Evolutionary conservation across 495 filamentous ascomycete species (phyloP).

Genomic region (Entonaema liquescens): DNA sequence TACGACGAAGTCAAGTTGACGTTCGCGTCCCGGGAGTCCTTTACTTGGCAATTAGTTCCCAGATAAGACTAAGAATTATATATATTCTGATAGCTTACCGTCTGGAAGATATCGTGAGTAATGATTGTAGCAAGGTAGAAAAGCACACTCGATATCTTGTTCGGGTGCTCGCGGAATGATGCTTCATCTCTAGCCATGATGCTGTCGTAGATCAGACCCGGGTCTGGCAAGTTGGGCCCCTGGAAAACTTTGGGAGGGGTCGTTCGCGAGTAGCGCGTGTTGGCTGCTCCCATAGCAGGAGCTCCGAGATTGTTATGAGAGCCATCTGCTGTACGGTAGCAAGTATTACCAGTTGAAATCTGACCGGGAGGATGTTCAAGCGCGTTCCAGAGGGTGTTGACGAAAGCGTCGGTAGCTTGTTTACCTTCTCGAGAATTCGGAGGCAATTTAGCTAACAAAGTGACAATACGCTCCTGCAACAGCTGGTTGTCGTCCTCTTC

Average conservation of each 20-base stretch:
- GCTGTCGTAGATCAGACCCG: conserved; percentile 76
- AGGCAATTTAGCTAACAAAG: conserved; percentile 48
- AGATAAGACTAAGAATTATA: neutral
- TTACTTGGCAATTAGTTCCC: conserved; percentile 11
- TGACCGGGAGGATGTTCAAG: conserved; percentile 71
- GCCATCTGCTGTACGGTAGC: conserved; percentile 72
- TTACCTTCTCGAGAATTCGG: conserved; percentile 44
- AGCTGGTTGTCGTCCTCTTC: conserved; percentile 49
- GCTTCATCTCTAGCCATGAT: conserved; percentile 65
- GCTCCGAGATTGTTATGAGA: conserved; percentile 66
- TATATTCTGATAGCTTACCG: conserved; percentile 8
- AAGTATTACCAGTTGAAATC: conserved; percentile 52
- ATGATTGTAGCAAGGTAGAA: conserved; percentile 85
- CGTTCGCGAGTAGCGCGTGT: conserved; percentile 71
- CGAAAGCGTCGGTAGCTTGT: conserved; percentile 44
- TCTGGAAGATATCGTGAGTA: conserved; percentile 70
- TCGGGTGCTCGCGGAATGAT: conserved; percentile 69
- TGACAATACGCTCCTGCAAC: conserved; percentile 50
- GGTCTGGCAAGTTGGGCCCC: conserved; percentile 71
- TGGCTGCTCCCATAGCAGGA: conserved; percentile 67
- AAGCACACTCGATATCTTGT: conserved; percentile 77
- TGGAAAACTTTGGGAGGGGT: conserved; percentile 62
- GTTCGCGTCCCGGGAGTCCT: conserved; percentile 48
- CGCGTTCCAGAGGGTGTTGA: conserved; percentile 70
- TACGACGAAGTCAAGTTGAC: conserved; percentile 79